Base-by-base conservation (phyloP, 1,139 yeast genomes). In the Candida tropicalis region DNA sequence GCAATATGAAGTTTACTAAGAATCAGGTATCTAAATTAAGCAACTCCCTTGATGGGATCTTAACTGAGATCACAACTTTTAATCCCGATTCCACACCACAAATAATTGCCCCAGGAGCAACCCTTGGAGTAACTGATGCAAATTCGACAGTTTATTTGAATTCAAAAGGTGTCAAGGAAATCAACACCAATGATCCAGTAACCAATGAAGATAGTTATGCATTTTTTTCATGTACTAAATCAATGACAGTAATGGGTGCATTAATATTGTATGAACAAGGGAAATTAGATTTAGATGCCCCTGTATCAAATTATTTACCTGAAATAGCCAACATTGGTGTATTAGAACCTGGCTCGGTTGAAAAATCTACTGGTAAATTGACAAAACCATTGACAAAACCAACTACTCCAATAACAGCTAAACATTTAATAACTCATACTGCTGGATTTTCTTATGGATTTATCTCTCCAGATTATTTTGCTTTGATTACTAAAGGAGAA, bases 401-500 rank as follows among this genome's bases (percentile, higher is more conserved):
- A 12, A 60, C 55, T 22, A 66, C 54, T 16, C 62, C 66, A 15
- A 60, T 75, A 12, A 80, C 84, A 0, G 56, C 77, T 22, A 65
- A 76, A 45, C 75, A 75, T 47, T 68, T 81, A 43, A 59, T 80
- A 35, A 58, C 73, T 2, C 82, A 80, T 52, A 78, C 81, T 1
- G 63, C 81, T 2, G 83, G 83, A 0, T 70, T 77, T 40, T 66
- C 75, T 2, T 77, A 77, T 57, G 65, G 71, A 1, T 76, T 75
- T 51, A 62, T 75, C 43, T 65, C 65, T 49, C 56, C 58, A 3
- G 68, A 60, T 39, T 63, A 62, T 47, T 45, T 50, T 33, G 46
- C 52, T 9, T 58, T 66, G 38, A 50, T 49, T 15, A 49, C 53
- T 38, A 57, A 50, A 35, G 55, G 54, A 40, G 57, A 53, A 51